phyloP scores from a whole-genome alignment of 768 basidiomycete genomes.

The Rubroboletus pulcherrimus region DNA sequence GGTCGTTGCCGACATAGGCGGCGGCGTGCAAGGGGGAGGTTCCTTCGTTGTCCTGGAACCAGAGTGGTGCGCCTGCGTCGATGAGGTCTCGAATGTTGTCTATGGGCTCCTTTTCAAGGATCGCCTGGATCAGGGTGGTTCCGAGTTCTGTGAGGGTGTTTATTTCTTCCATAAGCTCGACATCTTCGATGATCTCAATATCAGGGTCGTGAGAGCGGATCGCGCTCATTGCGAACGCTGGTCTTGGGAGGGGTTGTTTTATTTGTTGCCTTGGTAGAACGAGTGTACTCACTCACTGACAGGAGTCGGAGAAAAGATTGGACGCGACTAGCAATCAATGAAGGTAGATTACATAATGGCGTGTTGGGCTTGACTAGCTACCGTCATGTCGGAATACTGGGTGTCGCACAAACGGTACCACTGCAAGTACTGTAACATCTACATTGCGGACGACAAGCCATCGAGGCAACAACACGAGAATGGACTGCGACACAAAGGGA shows the following conservation, averaged over 20 bases:
- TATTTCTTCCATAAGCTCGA: slow-evolving; percentile 35
- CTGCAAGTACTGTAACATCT: slow-evolving; percentile 97
- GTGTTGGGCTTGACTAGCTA: slow-evolving; percentile 1
- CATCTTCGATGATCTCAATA: slow-evolving; percentile 19
- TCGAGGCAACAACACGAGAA: slow-evolving; percentile 90
- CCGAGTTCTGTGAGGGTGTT: slow-evolving; percentile 53
- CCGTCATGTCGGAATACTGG: slow-evolving; percentile 85
- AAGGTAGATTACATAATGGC: slow-evolving; percentile 16
- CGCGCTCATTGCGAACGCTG: slow-evolving; percentile 14
- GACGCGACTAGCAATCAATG: background rate
- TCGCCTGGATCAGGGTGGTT: slow-evolving; percentile 53
- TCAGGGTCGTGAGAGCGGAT: background rate
- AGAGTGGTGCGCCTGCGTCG: slow-evolving; percentile 71
- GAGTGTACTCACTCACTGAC: background rate
- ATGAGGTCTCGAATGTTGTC: slow-evolving; percentile 48
- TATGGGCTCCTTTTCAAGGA: slow-evolving; percentile 46
- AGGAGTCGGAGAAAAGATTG: background rate
- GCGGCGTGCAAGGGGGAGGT: slow-evolving; percentile 86
- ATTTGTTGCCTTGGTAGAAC: background rate
- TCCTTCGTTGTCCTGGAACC: slow-evolving; percentile 88
- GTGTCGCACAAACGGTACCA: slow-evolving; percentile 89
- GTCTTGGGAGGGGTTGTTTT: background rate
- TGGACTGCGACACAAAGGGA: slow-evolving; percentile 92
- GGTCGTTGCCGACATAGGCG: slow-evolving; percentile 62
- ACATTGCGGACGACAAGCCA: slow-evolving; percentile 93